Percentiles rank a stretch among this genome's conserved stretches.
Conservation (phyloP, 768 basidiomycete species). For the Termitomyces sp. region DNA sequence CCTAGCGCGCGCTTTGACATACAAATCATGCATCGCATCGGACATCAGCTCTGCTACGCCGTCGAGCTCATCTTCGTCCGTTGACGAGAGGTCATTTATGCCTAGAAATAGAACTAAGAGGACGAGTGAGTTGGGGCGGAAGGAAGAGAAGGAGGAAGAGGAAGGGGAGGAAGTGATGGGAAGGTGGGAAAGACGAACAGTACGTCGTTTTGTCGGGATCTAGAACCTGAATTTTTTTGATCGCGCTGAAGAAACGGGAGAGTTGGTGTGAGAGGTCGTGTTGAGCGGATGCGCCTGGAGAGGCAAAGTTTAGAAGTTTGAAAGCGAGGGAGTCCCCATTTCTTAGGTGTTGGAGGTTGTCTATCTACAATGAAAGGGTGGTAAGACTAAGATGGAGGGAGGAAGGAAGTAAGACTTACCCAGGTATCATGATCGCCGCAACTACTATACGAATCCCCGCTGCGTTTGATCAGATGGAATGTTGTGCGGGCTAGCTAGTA, state of each 20-base stretch:
- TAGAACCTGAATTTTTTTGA: neutral
- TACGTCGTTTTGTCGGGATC: neutral
- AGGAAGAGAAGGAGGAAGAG: no score
- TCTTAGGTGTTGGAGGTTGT: neutral
- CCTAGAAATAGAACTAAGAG: conserved; percentile 6
- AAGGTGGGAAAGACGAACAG: neutral
- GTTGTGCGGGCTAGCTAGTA: neutral
- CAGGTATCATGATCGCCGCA: neutral
- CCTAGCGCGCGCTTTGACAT: conserved; percentile 7
- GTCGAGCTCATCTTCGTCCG: conserved; percentile 8
- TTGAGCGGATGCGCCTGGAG: no score
- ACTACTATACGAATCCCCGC: neutral
- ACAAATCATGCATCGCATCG: conserved; percentile 10
- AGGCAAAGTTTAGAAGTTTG: neutral
- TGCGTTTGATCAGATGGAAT: neutral
- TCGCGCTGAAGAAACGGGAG: neutral
- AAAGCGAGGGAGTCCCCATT: no score
- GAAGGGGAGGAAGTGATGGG: no score
- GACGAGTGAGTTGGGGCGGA: no score
- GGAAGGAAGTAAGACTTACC: neutral
- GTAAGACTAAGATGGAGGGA: neutral
- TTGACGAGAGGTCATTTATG: conserved; percentile 11
- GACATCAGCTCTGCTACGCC: conserved; percentile 1
- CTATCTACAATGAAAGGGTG: neutral
- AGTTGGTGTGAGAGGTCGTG: neutral